Evolutionary conservation across 257 asterid species (phyloP).

Genomic region (Leptodermis oblonga): DNA sequence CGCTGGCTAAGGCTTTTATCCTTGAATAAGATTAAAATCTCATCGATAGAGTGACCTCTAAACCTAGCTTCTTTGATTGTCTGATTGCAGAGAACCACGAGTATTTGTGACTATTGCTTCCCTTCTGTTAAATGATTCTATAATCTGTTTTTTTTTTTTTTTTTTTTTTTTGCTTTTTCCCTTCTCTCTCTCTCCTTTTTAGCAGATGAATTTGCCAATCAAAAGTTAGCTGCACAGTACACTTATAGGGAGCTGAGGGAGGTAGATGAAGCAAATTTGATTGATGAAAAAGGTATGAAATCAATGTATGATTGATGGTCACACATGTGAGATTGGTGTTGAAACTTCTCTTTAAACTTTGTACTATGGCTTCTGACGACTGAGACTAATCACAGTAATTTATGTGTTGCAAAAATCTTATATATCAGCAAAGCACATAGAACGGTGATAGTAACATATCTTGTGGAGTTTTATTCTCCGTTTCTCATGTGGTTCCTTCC

Average conservation of each 20-base stretch:
- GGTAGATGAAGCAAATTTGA: constrained; percentile 79
- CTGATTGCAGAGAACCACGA: background rate
- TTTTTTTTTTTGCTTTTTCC: background rate
- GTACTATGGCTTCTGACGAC: background rate
- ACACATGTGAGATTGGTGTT: background rate
- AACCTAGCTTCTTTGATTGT: background rate
- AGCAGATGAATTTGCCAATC: constrained; percentile 50
- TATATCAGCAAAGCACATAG: background rate
- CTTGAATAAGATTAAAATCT: background rate
- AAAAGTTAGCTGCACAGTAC: constrained; percentile 45
- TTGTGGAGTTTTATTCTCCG: background rate
- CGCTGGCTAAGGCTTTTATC: background rate
- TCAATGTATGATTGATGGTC: background rate
- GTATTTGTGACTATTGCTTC: background rate
- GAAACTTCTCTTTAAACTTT: background rate
- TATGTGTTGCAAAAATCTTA: background rate
- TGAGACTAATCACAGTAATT: background rate
- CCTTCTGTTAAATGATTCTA: background rate
- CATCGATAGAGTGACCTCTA: background rate
- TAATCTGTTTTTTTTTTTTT: background rate
- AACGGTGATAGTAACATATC: background rate
- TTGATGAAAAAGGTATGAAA: constrained; percentile 74
- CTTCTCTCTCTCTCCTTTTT: background rate
- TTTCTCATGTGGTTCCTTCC: background rate
- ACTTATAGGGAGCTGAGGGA: constrained; percentile 46